Conservation (phyloP, 306 rosid species). For the Senna siamea region DNA sequence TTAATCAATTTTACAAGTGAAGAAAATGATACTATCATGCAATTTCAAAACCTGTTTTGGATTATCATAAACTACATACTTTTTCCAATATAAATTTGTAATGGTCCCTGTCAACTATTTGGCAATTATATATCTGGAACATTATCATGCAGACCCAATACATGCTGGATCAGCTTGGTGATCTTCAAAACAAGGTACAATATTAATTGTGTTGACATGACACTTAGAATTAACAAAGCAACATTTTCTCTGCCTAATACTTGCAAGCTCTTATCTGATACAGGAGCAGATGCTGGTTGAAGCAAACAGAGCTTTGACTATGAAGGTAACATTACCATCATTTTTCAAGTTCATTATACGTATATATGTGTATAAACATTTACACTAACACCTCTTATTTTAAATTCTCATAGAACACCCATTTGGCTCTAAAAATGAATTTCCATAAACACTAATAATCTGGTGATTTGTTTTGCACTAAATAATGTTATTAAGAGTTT, state of each 20-base stretch:
- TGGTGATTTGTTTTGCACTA: not conserved
- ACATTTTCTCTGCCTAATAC: slow-evolving; percentile 27
- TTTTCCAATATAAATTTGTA: too few relatives aligned
- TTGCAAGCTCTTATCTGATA: slow-evolving; percentile 25
- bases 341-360: not conserved
- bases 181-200: slow-evolving; percentile 85
- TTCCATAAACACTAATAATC: not conserved
- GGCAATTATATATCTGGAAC: not conserved
- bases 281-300: slow-evolving; percentile 87
- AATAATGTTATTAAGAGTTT: not conserved
- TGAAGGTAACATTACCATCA: slow-evolving; percentile 56
- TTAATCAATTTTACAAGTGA: too few relatives aligned
- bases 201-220: not conserved
- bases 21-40: too few relatives aligned
- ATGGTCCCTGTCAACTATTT: not conserved
- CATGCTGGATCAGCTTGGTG: slow-evolving; percentile 93
- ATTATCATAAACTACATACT: too few relatives aligned
- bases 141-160: slow-evolving; percentile 79
- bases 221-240: not conserved
- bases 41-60: too few relatives aligned
- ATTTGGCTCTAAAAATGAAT: too few relatives aligned
- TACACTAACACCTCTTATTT: too few relatives aligned
- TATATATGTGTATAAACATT: too few relatives aligned
- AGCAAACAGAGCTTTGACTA: slow-evolving; percentile 77
- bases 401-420: too few relatives aligned